Percentiles rank a stretch among this genome's conserved stretches.
These are phyloP conservation scores for Epichloe aotearoae DNA, from an alignment of 2,329 filamentous ascomycete species.

Conservation along the genomic window DNA sequence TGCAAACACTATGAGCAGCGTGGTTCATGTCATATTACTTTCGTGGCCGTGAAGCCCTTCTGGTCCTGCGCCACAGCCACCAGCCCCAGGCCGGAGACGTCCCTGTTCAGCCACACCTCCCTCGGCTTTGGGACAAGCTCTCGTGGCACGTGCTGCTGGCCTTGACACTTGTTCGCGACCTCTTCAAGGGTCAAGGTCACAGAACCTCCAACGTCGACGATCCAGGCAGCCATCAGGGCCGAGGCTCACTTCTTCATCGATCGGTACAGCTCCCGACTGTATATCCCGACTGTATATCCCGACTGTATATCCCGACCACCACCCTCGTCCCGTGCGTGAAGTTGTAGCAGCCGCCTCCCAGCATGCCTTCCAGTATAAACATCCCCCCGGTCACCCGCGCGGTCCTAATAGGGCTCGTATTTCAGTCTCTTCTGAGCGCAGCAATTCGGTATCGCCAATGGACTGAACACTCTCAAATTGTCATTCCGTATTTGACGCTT, in stretches of 20 bases:
- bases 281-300: not conserved
- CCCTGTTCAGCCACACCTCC: not conserved
- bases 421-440: constrained; percentile 72
- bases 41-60: too few relatives aligned
- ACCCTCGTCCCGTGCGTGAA: not conserved
- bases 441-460: constrained; percentile 62
- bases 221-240: not conserved
- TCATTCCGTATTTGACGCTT: constrained; percentile 77
- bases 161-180: not conserved
- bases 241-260: not conserved
- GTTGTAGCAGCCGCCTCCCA: constrained; percentile 3
- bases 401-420: constrained; percentile 59
- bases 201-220: not conserved
- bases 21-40: too few relatives aligned
- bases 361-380: constrained; percentile 74
- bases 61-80: not conserved
- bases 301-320: not conserved
- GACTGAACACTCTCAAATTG: constrained; percentile 47
- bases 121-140: not conserved
- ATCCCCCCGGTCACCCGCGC: constrained; percentile 83
- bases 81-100: constrained; percentile 4
- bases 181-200: not conserved
- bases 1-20: too few relatives aligned
- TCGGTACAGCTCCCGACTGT: not conserved
- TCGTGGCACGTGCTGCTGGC: not conserved